phyloP scores from a whole-genome alignment of 225 moss, liverwort and hornwort species.

The Straminergon stramineum region DNA sequence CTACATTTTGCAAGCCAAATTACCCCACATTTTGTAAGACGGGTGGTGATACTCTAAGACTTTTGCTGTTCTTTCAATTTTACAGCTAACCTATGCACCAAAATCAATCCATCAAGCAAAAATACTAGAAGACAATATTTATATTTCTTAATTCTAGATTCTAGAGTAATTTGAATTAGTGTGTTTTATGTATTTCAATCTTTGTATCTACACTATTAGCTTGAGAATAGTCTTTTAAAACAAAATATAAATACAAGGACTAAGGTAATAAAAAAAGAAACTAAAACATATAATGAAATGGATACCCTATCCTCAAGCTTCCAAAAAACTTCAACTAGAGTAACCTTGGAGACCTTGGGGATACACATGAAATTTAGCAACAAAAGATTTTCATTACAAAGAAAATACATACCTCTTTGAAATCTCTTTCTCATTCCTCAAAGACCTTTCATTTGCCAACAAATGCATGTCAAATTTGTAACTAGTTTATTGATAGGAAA shows the following conservation, averaged over 20 bases:
- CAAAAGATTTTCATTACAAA: too few relatives aligned
- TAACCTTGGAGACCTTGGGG: too few relatives aligned
- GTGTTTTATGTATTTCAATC: background rate
- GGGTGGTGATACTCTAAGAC: too few relatives aligned
- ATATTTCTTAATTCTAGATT: background rate
- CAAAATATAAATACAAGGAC: background rate
- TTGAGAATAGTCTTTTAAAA: background rate
- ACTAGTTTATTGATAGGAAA: background rate
- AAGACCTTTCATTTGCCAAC: background rate
- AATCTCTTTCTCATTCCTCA: too few relatives aligned
- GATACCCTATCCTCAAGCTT: too few relatives aligned
- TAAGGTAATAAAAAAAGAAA: background rate
- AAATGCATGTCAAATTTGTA: background rate
- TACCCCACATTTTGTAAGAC: too few relatives aligned
- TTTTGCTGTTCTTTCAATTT: constrained; percentile 19
- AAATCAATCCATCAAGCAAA: background rate
- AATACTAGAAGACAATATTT: background rate
- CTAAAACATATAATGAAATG: too few relatives aligned
- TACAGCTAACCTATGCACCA: constrained; percentile 10
- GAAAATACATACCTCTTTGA: too few relatives aligned
- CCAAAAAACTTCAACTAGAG: too few relatives aligned
- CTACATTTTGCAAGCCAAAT: too few relatives aligned
- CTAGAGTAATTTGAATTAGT: background rate
- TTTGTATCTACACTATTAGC: background rate
- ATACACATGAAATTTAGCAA: too few relatives aligned